phyloP scores from a whole-genome alignment of 345 rosid species.

The Linum tenue region DNA sequence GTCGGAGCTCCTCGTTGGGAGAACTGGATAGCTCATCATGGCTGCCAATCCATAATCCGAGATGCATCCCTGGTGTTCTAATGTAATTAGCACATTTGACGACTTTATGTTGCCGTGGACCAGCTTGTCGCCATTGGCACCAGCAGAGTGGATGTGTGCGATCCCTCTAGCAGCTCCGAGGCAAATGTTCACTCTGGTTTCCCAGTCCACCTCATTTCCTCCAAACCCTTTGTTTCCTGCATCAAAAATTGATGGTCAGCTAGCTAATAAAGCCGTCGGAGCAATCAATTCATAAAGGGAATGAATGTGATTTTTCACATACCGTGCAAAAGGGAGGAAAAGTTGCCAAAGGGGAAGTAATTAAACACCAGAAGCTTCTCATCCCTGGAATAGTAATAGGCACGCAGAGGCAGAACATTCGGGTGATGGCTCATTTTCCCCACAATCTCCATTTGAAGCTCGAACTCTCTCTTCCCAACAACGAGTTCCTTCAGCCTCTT shows the following conservation, averaged over 20 bases:
- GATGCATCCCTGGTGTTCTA: background rate
- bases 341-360: conserved; percentile 53
- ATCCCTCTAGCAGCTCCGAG: conserved; percentile 69
- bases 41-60: background rate
- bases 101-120: conserved; percentile 3
- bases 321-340: conserved; percentile 67
- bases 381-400: conserved; percentile 87
- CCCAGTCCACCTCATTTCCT: conserved; percentile 56
- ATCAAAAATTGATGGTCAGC: background rate
- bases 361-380: conserved; percentile 89
- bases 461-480: conserved; percentile 79
- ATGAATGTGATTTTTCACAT: conserved; percentile 7
- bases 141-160: conserved; percentile 53
- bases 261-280: too few relatives aligned
- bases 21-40: background rate
- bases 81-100: background rate
- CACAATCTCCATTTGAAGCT: conserved; percentile 80
- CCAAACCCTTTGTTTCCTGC: conserved; percentile 46
- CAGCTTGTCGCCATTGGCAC: conserved; percentile 12
- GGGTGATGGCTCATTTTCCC: conserved; percentile 63
- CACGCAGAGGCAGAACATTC: conserved; percentile 78
- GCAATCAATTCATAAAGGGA: too few relatives aligned
- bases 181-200: conserved; percentile 55
- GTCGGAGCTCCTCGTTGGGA: background rate
- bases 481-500: conserved; percentile 76